A percentile compares a stretch with the other conserved stretches of the same genome.
Evolutionary conservation across 1,284 basidiomycete genomes (phyloP).

Genomic region (Stereum hirsutum): DNA sequence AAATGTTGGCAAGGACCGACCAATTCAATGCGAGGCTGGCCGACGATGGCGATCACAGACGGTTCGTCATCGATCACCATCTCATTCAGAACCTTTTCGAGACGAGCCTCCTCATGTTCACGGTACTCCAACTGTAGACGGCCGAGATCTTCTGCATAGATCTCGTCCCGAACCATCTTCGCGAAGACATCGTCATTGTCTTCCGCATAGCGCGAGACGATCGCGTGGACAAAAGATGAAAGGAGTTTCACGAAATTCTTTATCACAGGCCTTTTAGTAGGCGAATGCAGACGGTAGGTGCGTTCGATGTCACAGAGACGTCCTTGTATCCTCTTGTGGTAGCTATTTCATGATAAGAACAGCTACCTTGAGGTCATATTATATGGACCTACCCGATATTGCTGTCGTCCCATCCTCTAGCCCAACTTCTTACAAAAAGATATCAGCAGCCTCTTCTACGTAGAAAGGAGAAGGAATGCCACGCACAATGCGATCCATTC

Average conservation of each 20-base stretch:
- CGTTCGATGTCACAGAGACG: neutral
- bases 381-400: neutral
- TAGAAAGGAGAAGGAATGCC: neutral
- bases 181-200: neutral
- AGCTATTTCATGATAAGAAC: neutral
- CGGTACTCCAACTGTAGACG: neutral
- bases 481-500: conserved; percentile 23
- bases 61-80: neutral
- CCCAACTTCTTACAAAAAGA: neutral
- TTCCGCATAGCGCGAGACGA: neutral
- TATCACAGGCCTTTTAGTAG: neutral
- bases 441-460: neutral
- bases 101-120: neutral
- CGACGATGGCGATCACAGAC: neutral
- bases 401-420: neutral
- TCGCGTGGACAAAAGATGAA: neutral
- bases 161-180: neutral
- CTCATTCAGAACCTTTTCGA: neutral
- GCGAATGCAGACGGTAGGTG: neutral
- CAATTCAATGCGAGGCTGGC: conserved; percentile 3
- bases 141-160: conserved; percentile 1
- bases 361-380: neutral
- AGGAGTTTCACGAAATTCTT: neutral
- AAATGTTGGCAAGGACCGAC: neutral
- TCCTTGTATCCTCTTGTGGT: neutral